Evolutionary conservation across 148 eudicot genomes (phyloP).

Genomic region (Heliamphora exappendiculata): DNA sequence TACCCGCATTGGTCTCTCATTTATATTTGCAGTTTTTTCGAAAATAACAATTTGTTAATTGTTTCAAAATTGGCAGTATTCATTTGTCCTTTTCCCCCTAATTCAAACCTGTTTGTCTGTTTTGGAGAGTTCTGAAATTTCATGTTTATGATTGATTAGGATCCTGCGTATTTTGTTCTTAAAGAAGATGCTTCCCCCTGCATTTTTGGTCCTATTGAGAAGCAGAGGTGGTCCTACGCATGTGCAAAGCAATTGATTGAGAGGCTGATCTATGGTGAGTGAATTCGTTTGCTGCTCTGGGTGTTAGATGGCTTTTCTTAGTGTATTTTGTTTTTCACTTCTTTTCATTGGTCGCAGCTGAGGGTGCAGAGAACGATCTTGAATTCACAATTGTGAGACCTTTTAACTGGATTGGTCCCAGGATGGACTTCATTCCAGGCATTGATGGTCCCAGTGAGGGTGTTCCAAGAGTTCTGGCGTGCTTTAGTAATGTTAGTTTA

Average conservation of each 20-base stretch:
- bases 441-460: conserved; percentile 98
- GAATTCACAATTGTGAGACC: conserved; percentile 96
- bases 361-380: conserved; percentile 97
- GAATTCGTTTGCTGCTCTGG: neutral
- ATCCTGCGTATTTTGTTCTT: conserved; percentile 81
- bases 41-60: neutral
- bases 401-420: conserved; percentile 98
- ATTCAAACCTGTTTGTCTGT: neutral
- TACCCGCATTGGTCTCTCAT: neutral
- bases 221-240: conserved; percentile 99
- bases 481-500: conserved; percentile 83
- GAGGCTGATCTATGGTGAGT: conserved; percentile 81
- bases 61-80: neutral
- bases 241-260: conserved; percentile 98
- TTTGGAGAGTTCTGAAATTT: neutral
- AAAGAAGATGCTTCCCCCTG: conserved; percentile 90
- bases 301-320: neutral
- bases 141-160: conserved; percentile 37
- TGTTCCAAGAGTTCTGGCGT: conserved; percentile 96
- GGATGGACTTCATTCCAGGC: conserved; percentile 99
- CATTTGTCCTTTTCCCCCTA: neutral
- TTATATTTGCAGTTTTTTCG: neutral
- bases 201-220: conserved; percentile 95
- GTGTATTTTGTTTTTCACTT: neutral
- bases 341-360: conserved; percentile 42